Conservation (phyloP, 345 rosid species). For the Hibiscus mutabilis region DNA sequence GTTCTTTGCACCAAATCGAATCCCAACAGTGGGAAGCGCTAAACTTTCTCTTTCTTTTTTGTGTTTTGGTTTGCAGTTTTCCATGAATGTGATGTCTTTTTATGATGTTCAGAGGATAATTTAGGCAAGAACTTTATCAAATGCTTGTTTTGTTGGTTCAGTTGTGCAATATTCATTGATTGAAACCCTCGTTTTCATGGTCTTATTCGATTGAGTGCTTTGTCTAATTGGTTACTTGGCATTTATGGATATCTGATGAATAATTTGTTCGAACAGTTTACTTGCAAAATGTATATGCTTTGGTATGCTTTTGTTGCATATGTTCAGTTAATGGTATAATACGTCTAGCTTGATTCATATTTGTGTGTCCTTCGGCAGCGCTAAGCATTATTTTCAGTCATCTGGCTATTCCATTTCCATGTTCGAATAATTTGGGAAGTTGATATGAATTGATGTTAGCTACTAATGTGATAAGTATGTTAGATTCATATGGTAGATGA, state of each 20-base stretch:
- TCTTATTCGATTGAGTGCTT: neutral
- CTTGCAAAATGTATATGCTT: neutral
- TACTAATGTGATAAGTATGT: no score
- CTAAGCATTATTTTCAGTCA: neutral
- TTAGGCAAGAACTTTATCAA: slow-evolving; percentile 2
- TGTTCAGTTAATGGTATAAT: neutral
- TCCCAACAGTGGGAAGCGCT: slow-evolving; percentile 70
- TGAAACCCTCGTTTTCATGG: slow-evolving; percentile 6
- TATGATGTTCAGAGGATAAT: slow-evolving; percentile 6
- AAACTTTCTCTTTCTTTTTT: neutral
- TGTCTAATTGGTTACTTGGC: neutral
- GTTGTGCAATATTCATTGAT: slow-evolving; percentile 4
- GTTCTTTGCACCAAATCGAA: slow-evolving; percentile 88
- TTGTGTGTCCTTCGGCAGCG: neutral
- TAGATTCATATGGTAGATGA: no score
- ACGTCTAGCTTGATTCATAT: neutral
- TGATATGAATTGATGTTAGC: no score
- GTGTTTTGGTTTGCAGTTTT: neutral
- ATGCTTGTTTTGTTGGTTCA: neutral
- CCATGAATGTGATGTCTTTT: neutral
- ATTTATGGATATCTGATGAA: neutral
- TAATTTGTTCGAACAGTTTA: neutral
- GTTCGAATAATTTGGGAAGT: neutral
- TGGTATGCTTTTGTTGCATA: neutral
- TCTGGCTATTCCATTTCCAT: neutral